Percentiles rank a stretch among this genome's conserved stretches.
Conservation (phyloP, 2,329 filamentous ascomycete genomes). For the Cercospora sp. region DNA sequence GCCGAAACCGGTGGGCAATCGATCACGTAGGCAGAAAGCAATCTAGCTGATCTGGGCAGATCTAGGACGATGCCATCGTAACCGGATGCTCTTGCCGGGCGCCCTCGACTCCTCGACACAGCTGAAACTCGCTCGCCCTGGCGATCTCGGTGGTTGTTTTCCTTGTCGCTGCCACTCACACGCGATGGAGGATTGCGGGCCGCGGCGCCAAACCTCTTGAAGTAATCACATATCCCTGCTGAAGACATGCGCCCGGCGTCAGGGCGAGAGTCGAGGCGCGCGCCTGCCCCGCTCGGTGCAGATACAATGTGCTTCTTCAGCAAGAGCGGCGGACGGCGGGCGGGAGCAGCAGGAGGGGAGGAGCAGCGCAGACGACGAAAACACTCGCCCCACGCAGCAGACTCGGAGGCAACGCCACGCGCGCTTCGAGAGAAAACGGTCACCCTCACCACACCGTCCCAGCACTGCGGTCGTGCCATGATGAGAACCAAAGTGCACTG, state of each 20-base stretch:
- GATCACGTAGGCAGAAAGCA: background rate
- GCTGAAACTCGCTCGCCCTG: background rate
- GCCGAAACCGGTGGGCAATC: background rate
- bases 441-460: background rate
- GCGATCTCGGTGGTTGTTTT: conserved; percentile 11
- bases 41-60: conserved; percentile 10
- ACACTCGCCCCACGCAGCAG: background rate
- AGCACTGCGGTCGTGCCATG: background rate
- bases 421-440: background rate
- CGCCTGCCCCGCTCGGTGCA: conserved; percentile 4
- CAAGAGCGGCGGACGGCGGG: background rate
- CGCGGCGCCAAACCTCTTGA: conserved; percentile 1
- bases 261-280: background rate
- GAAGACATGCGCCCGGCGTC: background rate
- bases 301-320: background rate
- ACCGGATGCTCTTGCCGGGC: background rate
- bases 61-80: background rate
- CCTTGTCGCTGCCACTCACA: background rate
- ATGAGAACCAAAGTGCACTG: background rate
- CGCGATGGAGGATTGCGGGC: background rate
- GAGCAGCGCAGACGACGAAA: background rate
- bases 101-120: background rate
- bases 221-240: conserved; percentile 14
- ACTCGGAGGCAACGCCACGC: background rate
- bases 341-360: background rate